These are phyloP conservation scores for Raddia guianensis DNA, from an alignment of 176 grass and related monocot species.

Conservation along the genomic window DNA sequence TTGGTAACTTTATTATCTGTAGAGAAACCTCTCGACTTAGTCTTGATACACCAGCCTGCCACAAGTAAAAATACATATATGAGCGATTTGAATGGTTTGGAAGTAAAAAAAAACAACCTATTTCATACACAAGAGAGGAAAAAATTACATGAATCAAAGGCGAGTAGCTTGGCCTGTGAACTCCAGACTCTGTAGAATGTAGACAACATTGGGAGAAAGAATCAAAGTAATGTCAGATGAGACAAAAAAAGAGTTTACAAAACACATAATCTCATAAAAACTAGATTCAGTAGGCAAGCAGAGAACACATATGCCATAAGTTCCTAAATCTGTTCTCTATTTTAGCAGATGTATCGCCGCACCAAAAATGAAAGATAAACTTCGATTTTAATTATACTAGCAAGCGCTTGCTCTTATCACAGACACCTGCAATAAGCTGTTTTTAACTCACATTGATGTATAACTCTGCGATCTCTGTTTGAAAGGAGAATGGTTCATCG, in stretches of 20 bases:
- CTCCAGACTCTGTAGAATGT: slow-evolving; percentile 20
- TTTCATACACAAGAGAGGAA: background rate
- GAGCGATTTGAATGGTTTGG: background rate
- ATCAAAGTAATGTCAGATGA: background rate
- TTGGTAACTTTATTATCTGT: background rate
- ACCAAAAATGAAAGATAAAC: background rate
- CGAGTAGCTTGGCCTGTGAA: slow-evolving; percentile 6
- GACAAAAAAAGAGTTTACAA: background rate
- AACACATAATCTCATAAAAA: background rate
- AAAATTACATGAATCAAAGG: background rate
- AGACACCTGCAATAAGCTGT: no score
- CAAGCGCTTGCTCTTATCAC: background rate
- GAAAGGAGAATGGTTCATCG: no score
- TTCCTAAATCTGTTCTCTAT: background rate
- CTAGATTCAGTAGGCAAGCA: background rate
- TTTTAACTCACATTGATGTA: background rate
- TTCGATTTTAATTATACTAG: background rate
- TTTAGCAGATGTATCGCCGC: background rate
- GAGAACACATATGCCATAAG: background rate
- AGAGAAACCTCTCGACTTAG: slow-evolving; percentile 28
- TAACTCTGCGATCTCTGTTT: background rate
- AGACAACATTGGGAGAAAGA: background rate
- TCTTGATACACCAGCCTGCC: slow-evolving; percentile 35
- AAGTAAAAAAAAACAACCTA: background rate
- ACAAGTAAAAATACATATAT: background rate